These are phyloP conservation scores for Moniliella sp. DNA, from an alignment of 1,284 basidiomycete species.

Conservation along the genomic window DNA sequence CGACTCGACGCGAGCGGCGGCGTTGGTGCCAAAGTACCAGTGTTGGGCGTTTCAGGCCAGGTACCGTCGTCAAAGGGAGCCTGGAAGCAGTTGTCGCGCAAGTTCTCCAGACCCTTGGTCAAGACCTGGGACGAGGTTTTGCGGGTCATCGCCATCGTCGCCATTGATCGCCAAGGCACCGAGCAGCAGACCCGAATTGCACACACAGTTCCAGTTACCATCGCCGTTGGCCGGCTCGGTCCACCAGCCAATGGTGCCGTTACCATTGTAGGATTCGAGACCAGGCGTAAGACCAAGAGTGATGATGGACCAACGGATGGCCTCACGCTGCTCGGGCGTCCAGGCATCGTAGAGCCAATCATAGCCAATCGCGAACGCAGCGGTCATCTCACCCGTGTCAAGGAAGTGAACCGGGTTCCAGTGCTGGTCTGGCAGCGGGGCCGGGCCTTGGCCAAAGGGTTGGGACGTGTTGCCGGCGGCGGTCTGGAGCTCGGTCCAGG, in stretches of 20 bases:
- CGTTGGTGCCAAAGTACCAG: constrained; percentile 49
- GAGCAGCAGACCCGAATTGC: constrained; percentile 71
- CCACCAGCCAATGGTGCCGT: constrained; percentile 37
- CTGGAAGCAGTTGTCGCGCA: constrained; percentile 54
- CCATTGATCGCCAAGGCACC: constrained; percentile 65
- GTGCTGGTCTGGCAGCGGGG: too few species aligned
- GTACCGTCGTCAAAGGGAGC: constrained; percentile 52
- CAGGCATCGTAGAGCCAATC: constrained; percentile 78
- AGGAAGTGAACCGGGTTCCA: constrained; percentile 87
- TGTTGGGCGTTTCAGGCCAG: constrained; percentile 80
- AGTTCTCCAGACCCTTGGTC: constrained; percentile 49
- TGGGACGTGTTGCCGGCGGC: constrained; percentile 30
- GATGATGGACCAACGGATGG: constrained; percentile 55
- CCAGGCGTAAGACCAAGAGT: constrained; percentile 43
- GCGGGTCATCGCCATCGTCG: constrained; percentile 29
- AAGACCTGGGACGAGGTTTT: constrained; percentile 42
- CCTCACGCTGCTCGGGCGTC: constrained; percentile 49
- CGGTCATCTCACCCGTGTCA: constrained; percentile 66
- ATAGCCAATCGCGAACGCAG: constrained; percentile 50
- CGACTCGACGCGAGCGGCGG: constrained; percentile 71
- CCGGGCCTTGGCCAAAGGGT: constrained; percentile 45
- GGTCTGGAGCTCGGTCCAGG: constrained; percentile 51
- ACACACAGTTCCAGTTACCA: constrained; percentile 95
- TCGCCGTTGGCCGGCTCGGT: constrained; percentile 32
- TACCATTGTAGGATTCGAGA: constrained; percentile 37